Conservation (phyloP, 2,329 filamentous ascomycete species). For the Fusarium oxysporum region DNA sequence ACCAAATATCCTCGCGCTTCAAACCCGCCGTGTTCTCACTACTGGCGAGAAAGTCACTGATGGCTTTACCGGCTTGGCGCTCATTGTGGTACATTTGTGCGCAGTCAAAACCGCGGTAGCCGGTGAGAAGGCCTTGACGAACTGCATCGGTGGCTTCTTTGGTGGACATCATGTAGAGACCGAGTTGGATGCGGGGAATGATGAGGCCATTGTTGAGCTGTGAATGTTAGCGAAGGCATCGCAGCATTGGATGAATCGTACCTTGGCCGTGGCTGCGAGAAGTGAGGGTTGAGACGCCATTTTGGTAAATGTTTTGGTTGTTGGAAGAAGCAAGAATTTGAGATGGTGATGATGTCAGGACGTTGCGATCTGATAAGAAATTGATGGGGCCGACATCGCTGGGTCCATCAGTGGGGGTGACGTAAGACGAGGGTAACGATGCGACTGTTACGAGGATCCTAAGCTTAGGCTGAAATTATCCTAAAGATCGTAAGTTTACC, state of each 20-base stretch:
- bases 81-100: constrained; percentile 76
- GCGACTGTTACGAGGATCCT: background rate
- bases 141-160: constrained; percentile 69
- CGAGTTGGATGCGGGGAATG: constrained; percentile 79
- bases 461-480: background rate
- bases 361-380: constrained; percentile 12
- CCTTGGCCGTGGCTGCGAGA: constrained; percentile 40
- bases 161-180: constrained; percentile 77
- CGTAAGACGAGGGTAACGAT: background rate
- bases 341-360: constrained; percentile 13
- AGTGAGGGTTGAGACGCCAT: constrained; percentile 40
- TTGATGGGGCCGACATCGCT: constrained; percentile 20
- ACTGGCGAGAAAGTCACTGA: constrained; percentile 66
- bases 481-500: background rate
- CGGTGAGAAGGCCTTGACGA: constrained; percentile 64
- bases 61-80: constrained; percentile 73
- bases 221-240: background rate
- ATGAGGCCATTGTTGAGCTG: constrained; percentile 72
- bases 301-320: background rate
- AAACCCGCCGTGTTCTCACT: constrained; percentile 62
- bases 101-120: constrained; percentile 64
- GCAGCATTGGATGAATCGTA: background rate
- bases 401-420: constrained; percentile 5
- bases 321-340: background rate
- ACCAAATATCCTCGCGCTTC: constrained; percentile 78